These are phyloP conservation scores for Alopecurus myosuroides DNA, from an alignment of 176 grass and related monocot genomes.

Conservation along the genomic window DNA sequence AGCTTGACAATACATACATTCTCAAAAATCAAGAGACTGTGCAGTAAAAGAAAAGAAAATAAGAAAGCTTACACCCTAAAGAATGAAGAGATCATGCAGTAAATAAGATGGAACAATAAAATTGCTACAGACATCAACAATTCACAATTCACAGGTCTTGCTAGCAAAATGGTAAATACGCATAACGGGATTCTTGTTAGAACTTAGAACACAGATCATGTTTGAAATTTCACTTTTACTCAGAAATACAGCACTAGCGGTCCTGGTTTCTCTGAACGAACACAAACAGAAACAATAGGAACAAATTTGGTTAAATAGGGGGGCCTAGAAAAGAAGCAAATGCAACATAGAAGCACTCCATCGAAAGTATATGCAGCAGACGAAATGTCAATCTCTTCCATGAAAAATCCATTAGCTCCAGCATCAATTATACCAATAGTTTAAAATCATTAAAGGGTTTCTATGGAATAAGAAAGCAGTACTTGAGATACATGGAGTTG, in stretches of 20 bases:
- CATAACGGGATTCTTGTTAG: neutral
- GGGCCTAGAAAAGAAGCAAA: constrained; percentile 2
- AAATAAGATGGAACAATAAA: neutral
- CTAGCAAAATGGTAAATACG: neutral
- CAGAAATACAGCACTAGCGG: no score
- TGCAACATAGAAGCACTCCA: neutral
- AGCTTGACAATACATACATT: neutral
- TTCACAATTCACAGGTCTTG: neutral
- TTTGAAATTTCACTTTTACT: neutral
- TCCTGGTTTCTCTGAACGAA: neutral
- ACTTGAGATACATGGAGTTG: neutral
- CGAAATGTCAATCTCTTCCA: neutral
- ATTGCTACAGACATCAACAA: neutral
- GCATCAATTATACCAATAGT: neutral
- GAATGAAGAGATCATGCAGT: neutral
- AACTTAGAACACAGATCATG: neutral
- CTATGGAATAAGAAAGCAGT: neutral
- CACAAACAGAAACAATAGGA: neutral
- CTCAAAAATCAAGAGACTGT: no score
- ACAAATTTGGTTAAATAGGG: neutral
- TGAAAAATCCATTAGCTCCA: neutral
- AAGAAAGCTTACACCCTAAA: no score
- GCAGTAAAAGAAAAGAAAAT: neutral
- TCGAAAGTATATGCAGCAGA: neutral
- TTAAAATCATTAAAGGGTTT: neutral